Evolutionary conservation across 345 rosid genomes (phyloP).

Genomic region (Syzygium aromaticum): DNA sequence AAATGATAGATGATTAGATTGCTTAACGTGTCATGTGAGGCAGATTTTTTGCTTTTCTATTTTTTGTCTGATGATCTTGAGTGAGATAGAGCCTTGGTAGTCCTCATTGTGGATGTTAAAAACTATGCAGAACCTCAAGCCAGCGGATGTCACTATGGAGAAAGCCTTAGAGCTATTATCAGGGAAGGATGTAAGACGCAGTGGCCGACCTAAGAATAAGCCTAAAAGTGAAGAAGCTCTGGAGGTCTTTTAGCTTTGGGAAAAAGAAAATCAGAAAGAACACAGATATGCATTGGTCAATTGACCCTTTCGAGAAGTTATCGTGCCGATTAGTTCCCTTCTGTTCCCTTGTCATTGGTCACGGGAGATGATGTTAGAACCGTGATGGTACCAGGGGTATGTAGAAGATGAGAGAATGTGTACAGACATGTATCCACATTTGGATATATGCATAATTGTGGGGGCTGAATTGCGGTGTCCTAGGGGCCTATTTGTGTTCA

Average conservation of each 20-base stretch:
- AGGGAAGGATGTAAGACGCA: constrained; percentile 38
- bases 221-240: constrained; percentile 27
- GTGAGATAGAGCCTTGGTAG: not conserved
- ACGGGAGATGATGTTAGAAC: not conserved
- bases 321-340: not conserved
- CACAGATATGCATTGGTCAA: not conserved
- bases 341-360: not conserved
- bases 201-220: constrained; percentile 67
- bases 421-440: not conserved
- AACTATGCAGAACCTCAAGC: constrained; percentile 46
- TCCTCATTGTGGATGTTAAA: not conserved
- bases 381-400: not conserved
- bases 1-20: not conserved
- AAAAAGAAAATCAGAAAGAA: not conserved
- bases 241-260: constrained; percentile 9
- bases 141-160: constrained; percentile 54
- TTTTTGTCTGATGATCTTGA: not conserved
- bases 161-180: constrained; percentile 68
- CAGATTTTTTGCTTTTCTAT: not conserved
- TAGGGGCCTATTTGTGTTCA: not conserved
- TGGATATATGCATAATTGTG: not conserved
- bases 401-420: not conserved
- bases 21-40: not conserved
- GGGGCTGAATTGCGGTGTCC: not conserved
- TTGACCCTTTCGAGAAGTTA: not conserved